Conservation (phyloP, 163 green algal species). For the Trebouxia gelatinosa region DNA sequence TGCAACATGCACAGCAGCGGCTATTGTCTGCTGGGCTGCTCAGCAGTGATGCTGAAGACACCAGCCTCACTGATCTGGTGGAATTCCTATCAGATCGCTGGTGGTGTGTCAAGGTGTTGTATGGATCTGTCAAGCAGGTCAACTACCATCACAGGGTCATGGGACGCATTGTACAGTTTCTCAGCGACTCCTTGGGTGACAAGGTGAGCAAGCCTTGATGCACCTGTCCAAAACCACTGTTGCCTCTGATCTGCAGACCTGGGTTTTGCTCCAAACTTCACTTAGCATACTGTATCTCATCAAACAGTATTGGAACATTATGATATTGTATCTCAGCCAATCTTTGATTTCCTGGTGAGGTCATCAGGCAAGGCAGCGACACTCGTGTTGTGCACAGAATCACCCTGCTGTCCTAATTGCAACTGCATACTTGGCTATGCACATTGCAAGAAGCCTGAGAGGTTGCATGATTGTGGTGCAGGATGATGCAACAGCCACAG, state of each 20-base stretch:
- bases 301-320: background rate
- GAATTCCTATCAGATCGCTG: conserved; percentile 14
- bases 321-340: background rate
- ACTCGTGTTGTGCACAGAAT: background rate
- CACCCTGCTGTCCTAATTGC: background rate
- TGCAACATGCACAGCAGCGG: background rate
- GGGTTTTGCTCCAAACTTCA: background rate
- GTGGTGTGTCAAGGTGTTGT: conserved; percentile 5
- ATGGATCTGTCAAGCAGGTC: conserved; percentile 18
- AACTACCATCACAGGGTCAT: conserved; percentile 22
- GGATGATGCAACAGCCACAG: background rate
- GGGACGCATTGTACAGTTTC: conserved; percentile 1
- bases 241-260: background rate
- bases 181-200: background rate
- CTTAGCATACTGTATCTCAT: background rate
- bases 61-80: background rate
- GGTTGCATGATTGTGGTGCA: background rate
- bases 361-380: background rate
- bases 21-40: background rate
- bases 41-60: background rate
- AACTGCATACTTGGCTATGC: too few species aligned
- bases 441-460: too few species aligned
- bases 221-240: too few species aligned
- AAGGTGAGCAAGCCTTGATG: too few species aligned
- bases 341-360: background rate